Conservation (phyloP, 345 rosid species). For the Arabis hirsuta region DNA sequence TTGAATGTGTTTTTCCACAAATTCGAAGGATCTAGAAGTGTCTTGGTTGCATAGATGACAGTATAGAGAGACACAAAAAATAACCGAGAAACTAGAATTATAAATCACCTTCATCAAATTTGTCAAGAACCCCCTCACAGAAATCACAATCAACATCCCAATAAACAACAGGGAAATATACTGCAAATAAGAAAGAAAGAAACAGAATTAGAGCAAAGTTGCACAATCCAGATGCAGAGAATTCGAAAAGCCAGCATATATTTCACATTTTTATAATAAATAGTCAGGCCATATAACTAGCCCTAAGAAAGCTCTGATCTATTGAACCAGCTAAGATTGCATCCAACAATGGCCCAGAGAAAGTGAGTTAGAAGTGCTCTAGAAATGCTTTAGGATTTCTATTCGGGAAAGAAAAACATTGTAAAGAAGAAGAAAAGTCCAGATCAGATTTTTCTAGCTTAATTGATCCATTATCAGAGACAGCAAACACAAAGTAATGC, state of each 20-base stretch:
- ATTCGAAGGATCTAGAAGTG: background rate
- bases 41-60: conserved; percentile 15
- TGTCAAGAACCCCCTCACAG: conserved; percentile 92
- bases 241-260: conserved; percentile 2
- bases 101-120: conserved; percentile 85
- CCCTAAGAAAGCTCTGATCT: conserved; percentile 11
- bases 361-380: background rate
- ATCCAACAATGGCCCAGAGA: conserved; percentile 12
- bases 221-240: background rate
- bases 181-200: conserved; percentile 54
- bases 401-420: conserved; percentile 5
- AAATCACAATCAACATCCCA: conserved; percentile 86
- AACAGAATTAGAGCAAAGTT: conserved; percentile 9
- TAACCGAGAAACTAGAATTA: conserved; percentile 1
- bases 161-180: conserved; percentile 90
- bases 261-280: conserved; percentile 3
- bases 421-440: background rate
- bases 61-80: background rate
- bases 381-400: conserved; percentile 24
- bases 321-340: conserved; percentile 2
- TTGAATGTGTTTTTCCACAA: background rate
- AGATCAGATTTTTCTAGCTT: background rate
- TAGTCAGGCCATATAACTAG: background rate
- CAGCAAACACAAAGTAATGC: conserved; percentile 29
- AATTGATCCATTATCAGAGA: background rate